Percentiles rank a stretch among this genome's conserved stretches.
These are phyloP conservation scores for Globisporangium megalacanthum DNA, from an alignment of 352 stramenopile genomes.

Conservation along the genomic window DNA sequence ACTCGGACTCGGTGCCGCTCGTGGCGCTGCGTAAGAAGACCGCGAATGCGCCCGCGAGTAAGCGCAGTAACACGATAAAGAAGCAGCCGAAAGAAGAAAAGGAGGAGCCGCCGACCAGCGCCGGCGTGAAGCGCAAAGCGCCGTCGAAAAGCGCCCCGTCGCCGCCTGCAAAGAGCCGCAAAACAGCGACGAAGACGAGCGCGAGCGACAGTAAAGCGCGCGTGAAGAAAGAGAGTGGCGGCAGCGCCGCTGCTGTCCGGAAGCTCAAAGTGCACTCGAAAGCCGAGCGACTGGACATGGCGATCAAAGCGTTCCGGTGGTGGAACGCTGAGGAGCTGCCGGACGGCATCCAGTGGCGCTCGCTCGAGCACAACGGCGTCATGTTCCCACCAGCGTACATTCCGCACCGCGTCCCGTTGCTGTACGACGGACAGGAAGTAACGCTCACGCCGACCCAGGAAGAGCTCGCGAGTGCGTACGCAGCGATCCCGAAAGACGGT, in stretches of 20 bases:
- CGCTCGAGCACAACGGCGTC: constrained; percentile 99
- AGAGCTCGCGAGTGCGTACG: constrained; percentile 95
- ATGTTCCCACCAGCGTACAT: constrained; percentile 96
- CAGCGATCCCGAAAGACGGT: constrained; percentile 94
- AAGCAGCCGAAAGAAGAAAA: constrained; percentile 14
- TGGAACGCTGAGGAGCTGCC: constrained; percentile 96
- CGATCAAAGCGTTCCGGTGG: constrained; percentile 99
- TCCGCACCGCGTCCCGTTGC: constrained; percentile 93
- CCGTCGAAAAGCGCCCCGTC: constrained; percentile 11
- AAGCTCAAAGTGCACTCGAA: constrained; percentile 94
- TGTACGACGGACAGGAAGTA: constrained; percentile 93
- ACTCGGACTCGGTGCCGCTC: constrained; percentile 78
- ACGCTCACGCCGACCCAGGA: constrained; percentile 94
- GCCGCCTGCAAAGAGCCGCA: constrained; percentile 32
- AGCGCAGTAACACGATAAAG: not conserved
- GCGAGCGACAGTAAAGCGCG: constrained; percentile 27
- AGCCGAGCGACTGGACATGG: constrained; percentile 92
- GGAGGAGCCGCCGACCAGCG: not conserved
- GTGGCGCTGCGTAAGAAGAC: constrained; percentile 75
- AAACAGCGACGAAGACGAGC: constrained; percentile 37
- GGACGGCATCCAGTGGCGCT: constrained; percentile 96
- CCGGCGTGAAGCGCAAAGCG: constrained; percentile 54
- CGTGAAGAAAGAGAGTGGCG: constrained; percentile 41
- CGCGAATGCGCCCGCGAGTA: not conserved
- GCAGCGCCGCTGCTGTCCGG: constrained; percentile 31